These are phyloP conservation scores for Erythrophleum fordii DNA, from an alignment of 306 rosid genomes.

Conservation along the genomic window DNA sequence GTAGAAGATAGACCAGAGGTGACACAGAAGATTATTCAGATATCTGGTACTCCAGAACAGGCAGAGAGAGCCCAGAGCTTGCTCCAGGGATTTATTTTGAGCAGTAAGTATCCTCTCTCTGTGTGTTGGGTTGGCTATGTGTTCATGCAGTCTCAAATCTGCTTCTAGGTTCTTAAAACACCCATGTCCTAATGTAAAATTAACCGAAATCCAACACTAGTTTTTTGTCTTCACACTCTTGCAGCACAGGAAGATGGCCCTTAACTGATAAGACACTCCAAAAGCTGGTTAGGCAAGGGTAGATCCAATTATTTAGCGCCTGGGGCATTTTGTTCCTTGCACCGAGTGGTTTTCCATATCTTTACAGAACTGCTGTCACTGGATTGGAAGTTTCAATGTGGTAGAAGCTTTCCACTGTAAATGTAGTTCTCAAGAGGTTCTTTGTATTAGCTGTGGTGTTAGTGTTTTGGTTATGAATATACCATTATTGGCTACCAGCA, in stretches of 20 bases:
- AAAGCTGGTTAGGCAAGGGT: constrained; percentile 23
- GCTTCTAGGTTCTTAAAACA: constrained; percentile 10
- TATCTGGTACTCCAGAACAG: constrained; percentile 94
- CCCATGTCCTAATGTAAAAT: neutral
- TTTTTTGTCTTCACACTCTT: constrained; percentile 16
- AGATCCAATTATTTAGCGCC: constrained; percentile 22
- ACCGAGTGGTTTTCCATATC: constrained; percentile 35
- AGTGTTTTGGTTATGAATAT: constrained; percentile 39
- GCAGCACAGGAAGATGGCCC: constrained; percentile 96
- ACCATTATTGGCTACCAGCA: constrained; percentile 34
- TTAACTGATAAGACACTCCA: constrained; percentile 40
- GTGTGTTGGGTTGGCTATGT: neutral
- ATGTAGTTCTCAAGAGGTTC: constrained; percentile 43
- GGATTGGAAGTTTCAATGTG: constrained; percentile 35
- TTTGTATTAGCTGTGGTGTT: constrained; percentile 27
- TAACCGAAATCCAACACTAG: constrained; percentile 11
- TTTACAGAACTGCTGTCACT: constrained; percentile 31
- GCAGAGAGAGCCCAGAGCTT: constrained; percentile 96
- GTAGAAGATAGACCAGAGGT: constrained; percentile 82
- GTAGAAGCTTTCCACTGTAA: constrained; percentile 54
- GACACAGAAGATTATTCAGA: constrained; percentile 74
- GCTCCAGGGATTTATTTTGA: constrained; percentile 92
- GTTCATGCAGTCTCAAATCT: neutral
- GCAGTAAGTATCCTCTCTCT: constrained; percentile 63
- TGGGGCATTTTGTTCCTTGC: constrained; percentile 40